Base-by-base conservation (phyloP, 192 early-diverging fungal species). In the Backusella westeae region DNA sequence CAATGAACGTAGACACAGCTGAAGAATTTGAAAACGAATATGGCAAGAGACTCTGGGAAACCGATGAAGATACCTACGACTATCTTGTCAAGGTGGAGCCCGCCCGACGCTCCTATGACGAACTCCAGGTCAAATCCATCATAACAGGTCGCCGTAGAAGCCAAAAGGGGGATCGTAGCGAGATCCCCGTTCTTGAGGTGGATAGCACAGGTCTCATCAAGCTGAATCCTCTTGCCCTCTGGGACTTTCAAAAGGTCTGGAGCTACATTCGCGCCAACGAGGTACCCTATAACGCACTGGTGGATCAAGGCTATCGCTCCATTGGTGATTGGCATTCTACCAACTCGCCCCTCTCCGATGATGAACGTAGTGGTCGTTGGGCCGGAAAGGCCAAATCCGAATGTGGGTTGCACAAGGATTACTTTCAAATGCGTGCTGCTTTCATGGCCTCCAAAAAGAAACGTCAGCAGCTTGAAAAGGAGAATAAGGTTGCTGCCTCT, bases 381-480 rank as follows among this genome's bases (percentile, higher is more conserved):
- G 86, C 88, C 53, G 95, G 94, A 5, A 87, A 91, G 67, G 85
- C 91, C 59, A 97, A 98, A 86, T 91, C 93, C 1, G 97, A 98
- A 83, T 98, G 97, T 80, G 97, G 97, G 0, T 80, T 98, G 49
- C 97, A 98, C 85, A 96, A 97, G 84, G 95, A 98, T 80, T 98
- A 97, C 83, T 95, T 97, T 83, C 92, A 94, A 84, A 95, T 97
- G 94, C 85, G 94, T 32, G 86, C 91, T 3, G 89, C 87, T 44
- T 96, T 91, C 79, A 76, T 93, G 72, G 93, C 92, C 0, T 87
- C 91, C 15, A 89, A 89, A 81, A 93, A 95, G 86, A 89, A 91
- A 85, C 84, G 87, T 78, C 89, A 75, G 21, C 39, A 74, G 42
- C 67, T 70, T n/a, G 67, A 76, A 32, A 71, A 63, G 23, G 56